These are phyloP conservation scores for Clohesyomyces aquaticus DNA, from an alignment of 495 filamentous ascomycete genomes.

Conservation along the genomic window DNA sequence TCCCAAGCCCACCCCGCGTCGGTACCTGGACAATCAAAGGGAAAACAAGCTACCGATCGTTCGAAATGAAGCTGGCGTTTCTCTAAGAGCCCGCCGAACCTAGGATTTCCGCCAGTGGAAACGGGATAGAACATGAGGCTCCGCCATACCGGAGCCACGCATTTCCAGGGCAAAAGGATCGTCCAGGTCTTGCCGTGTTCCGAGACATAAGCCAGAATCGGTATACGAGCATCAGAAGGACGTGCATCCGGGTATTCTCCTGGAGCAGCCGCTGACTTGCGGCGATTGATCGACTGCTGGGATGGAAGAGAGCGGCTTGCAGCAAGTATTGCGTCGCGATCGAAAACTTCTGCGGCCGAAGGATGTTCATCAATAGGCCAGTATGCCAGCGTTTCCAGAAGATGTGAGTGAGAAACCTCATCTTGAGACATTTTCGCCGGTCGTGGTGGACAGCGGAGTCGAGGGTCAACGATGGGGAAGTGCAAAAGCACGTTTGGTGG, in stretches of 20 bases:
- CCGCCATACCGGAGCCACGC: slow-evolving; percentile 84
- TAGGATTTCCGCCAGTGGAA: slow-evolving; percentile 74
- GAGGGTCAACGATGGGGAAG: slow-evolving; percentile 78
- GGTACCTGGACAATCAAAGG: slow-evolving; percentile 84
- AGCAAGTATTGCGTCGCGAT: slow-evolving; percentile 63
- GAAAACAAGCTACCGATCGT: slow-evolving; percentile 79
- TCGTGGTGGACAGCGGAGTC: slow-evolving; percentile 72
- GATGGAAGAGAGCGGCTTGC: slow-evolving; percentile 70
- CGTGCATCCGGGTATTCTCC: slow-evolving; percentile 65
- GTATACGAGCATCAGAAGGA: slow-evolving; percentile 76
- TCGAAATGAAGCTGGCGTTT: slow-evolving; percentile 82
- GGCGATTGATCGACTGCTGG: slow-evolving; percentile 85
- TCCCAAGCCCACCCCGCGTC: slow-evolving; percentile 80
- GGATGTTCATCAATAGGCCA: slow-evolving; percentile 71
- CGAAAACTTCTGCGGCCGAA: slow-evolving; percentile 65
- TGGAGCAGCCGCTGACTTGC: slow-evolving; percentile 68
- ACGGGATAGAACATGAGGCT: slow-evolving; percentile 83
- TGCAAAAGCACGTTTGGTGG: slow-evolving; percentile 71
- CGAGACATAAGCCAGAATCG: slow-evolving; percentile 71
- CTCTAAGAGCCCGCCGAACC: slow-evolving; percentile 83
- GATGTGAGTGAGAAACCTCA: slow-evolving; percentile 53
- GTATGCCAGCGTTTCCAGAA: slow-evolving; percentile 61
- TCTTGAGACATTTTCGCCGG: slow-evolving; percentile 48
- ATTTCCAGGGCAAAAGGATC: slow-evolving; percentile 88
- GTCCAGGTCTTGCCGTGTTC: slow-evolving; percentile 69